A percentile compares a stretch with the other conserved stretches of the same genome.
Evolutionary conservation across 2,329 filamentous ascomycete genomes (phyloP).

Genomic region (Microdochium nivale): DNA sequence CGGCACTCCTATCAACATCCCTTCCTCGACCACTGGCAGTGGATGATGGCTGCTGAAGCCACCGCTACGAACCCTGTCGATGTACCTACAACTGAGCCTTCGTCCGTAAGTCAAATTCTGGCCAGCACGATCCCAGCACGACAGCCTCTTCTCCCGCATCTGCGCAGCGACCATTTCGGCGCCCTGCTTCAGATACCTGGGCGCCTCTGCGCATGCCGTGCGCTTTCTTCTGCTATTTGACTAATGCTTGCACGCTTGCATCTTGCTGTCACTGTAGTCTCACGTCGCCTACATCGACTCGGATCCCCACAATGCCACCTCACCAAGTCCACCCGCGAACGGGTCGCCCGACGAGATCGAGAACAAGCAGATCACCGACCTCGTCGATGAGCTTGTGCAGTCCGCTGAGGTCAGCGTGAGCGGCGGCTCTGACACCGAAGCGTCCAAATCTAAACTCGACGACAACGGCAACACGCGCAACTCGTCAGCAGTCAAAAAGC

Average conservation of each 20-base stretch:
- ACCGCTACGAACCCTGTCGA: slow-evolving; percentile 19
- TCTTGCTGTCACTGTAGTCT: slow-evolving; percentile 7
- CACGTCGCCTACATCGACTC: slow-evolving; percentile 25
- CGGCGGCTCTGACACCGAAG: slow-evolving; percentile 70
- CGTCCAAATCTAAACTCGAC: slow-evolving; percentile 48
- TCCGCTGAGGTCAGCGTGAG: slow-evolving; percentile 62
- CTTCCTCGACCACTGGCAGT: slow-evolving; percentile 3
- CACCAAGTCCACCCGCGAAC: slow-evolving; percentile 35
- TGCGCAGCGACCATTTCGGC: neutral
- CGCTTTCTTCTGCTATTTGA: slow-evolving; percentile 1
- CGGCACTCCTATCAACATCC: neutral
- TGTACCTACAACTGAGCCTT: slow-evolving; percentile 21
- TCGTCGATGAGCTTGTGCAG: slow-evolving; percentile 49
- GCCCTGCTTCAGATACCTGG: no score
- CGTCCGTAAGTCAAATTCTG: slow-evolving; percentile 18
- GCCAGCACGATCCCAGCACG: neutral
- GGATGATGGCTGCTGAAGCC: slow-evolving; percentile 27
- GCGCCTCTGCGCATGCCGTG: neutral
- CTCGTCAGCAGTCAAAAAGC: slow-evolving; percentile 60
- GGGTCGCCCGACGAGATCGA: slow-evolving; percentile 44
- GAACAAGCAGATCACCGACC: slow-evolving; percentile 47
- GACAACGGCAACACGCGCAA: slow-evolving; percentile 51
- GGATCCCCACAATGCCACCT: slow-evolving; percentile 38
- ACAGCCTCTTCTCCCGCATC: neutral
- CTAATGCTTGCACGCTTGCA: slow-evolving; percentile 3